Conservation (phyloP, 2,329 filamentous ascomycete species). For the Alternaria gaisen region DNA sequence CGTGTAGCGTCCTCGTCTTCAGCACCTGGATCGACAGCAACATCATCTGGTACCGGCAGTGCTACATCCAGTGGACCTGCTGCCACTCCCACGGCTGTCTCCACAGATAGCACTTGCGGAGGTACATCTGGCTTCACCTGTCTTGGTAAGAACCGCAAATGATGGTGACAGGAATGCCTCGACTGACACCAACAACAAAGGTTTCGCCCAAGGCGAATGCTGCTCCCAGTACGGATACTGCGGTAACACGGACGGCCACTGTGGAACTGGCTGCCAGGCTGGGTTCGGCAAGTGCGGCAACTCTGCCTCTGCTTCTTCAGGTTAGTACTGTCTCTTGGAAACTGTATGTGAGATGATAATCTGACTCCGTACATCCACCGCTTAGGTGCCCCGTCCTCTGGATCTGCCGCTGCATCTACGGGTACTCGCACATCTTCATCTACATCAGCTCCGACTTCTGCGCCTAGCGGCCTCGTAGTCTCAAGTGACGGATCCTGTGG, state of each 20-base stretch:
- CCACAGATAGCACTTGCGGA: slow-evolving; percentile 32
- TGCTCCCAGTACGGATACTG: slow-evolving; percentile 50
- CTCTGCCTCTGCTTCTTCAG: slow-evolving; percentile 8
- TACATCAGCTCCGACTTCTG: not conserved
- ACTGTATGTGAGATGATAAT: not conserved
- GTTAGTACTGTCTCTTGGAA: not conserved
- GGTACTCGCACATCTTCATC: not conserved
- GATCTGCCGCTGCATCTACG: not conserved
- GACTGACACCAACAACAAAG: slow-evolving; percentile 2
- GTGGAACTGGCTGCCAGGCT: slow-evolving; percentile 38
- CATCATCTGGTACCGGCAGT: slow-evolving; percentile 14
- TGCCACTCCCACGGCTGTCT: slow-evolving; percentile 12
- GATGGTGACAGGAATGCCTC: not conserved
- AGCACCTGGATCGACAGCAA: slow-evolving; percentile 24
- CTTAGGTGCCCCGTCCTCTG: not conserved
- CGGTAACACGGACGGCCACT: slow-evolving; percentile 35
- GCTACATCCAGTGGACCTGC: slow-evolving; percentile 14
- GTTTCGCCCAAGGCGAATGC: slow-evolving; percentile 52
- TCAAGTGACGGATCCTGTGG: slow-evolving; percentile 25
- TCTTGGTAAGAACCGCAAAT: slow-evolving; percentile 10
- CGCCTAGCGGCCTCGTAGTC: slow-evolving; percentile 12
- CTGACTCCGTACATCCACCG: not conserved
- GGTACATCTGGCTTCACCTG: slow-evolving; percentile 31
- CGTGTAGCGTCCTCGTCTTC: slow-evolving; percentile 22
- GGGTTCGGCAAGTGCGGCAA: slow-evolving; percentile 33